phyloP scores from a whole-genome alignment of 805 yeast genomes.

The Nakazawaea ambrosiae region DNA sequence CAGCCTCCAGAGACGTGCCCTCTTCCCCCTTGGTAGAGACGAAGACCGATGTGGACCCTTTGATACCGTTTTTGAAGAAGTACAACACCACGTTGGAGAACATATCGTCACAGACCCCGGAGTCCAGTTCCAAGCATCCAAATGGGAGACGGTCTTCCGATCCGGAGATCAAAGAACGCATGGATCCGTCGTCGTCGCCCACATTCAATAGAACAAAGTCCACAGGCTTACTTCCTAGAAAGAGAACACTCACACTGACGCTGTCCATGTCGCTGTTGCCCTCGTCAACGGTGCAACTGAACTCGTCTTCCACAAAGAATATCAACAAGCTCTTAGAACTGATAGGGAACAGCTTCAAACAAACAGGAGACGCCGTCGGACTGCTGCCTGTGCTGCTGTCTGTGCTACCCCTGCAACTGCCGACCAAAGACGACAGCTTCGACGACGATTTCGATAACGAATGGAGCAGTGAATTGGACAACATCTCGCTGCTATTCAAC shows the following conservation, averaged over 20 bases:
- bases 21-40: constrained; percentile 36
- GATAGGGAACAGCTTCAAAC: constrained; percentile 11
- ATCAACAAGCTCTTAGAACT: constrained; percentile 11
- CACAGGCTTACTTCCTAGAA: constrained; percentile 17
- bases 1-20: constrained; percentile 19
- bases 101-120: constrained; percentile 27
- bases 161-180: constrained; percentile 15
- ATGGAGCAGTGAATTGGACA: constrained; percentile 7
- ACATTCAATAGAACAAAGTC: constrained; percentile 32
- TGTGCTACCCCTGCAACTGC: not conserved
- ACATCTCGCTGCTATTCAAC: constrained; percentile 2
- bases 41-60: constrained; percentile 13
- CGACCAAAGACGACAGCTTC: not conserved
- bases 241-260: constrained; percentile 6
- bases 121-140: constrained; percentile 17
- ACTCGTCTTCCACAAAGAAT: constrained; percentile 1
- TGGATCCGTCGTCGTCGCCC: constrained; percentile 23
- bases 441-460: constrained; percentile 3
- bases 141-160: constrained; percentile 29
- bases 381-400: too few relatives aligned
- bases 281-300: not conserved
- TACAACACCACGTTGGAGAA: constrained; percentile 33
- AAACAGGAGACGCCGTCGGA: too few relatives aligned
- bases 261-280: not conserved
- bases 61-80: constrained; percentile 26